Evolutionary conservation across 768 basidiomycete species (phyloP).

Genomic region (Lentinula lateritia): DNA sequence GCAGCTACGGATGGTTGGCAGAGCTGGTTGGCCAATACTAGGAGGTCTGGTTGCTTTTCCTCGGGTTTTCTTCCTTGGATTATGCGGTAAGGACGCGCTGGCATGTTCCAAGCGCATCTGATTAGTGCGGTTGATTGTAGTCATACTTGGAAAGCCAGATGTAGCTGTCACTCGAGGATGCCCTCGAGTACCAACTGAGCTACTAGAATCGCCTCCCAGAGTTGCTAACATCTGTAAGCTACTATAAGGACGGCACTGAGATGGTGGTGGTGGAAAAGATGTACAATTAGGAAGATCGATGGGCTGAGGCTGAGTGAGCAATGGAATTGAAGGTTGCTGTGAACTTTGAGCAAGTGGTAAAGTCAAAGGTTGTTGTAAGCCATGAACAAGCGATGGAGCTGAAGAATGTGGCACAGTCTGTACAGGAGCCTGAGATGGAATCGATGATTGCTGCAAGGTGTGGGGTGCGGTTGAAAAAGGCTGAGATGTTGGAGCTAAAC

Average conservation of each 20-base stretch:
- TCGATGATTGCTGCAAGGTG: too few species aligned
- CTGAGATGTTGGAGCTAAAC: too few species aligned
- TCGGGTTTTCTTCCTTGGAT: neutral
- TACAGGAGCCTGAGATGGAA: too few species aligned
- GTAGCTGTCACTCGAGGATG: neutral
- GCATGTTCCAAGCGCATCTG: neutral
- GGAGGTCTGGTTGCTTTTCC: neutral
- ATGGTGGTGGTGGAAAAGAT: neutral
- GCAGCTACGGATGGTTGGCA: neutral
- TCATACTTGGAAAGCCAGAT: neutral
- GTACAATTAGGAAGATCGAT: too few species aligned
- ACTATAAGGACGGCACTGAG: neutral
- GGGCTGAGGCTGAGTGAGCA: too few species aligned
- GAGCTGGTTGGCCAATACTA: neutral
- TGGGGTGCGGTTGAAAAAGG: too few species aligned
- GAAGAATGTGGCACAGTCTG: too few species aligned
- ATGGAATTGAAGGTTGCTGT: too few species aligned
- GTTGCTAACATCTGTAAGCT: neutral
- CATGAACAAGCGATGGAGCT: too few species aligned
- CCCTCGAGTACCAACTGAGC: neutral
- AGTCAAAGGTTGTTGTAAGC: too few species aligned
- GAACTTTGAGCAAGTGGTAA: too few species aligned
- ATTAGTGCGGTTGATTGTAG: neutral
- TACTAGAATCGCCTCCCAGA: neutral
- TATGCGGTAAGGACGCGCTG: neutral